phyloP scores from a whole-genome alignment of 2,329 filamentous ascomycete genomes.

The Talaromyces verruculosus region DNA sequence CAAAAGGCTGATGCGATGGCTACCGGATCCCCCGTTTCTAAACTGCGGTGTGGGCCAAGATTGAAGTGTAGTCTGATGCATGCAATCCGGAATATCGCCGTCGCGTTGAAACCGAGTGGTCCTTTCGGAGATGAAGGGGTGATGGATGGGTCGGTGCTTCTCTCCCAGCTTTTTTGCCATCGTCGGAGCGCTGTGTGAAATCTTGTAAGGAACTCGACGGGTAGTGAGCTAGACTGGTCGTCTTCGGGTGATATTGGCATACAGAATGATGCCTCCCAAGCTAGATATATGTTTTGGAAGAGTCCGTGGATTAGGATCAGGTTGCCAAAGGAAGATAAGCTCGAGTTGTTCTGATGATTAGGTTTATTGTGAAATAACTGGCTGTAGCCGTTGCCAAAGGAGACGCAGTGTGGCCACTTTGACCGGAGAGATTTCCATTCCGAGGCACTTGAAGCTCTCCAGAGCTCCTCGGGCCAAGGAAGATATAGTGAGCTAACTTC shows the following conservation, averaged over 20 bases:
- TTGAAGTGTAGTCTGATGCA: slow-evolving; percentile 27
- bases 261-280: slow-evolving; percentile 18
- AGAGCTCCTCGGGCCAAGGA: slow-evolving; percentile 18
- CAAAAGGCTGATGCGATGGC: slow-evolving; percentile 18
- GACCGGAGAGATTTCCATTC: slow-evolving; percentile 16
- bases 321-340: slow-evolving; percentile 15
- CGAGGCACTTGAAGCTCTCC: slow-evolving; percentile 17
- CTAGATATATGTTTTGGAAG: slow-evolving; percentile 17
- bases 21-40: slow-evolving; percentile 21
- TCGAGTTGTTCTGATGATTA: not conserved
- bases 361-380: slow-evolving; percentile 16
- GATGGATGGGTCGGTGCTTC: slow-evolving; percentile 25
- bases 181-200: slow-evolving; percentile 22
- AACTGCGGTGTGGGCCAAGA: slow-evolving; percentile 19
- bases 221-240: slow-evolving; percentile 9
- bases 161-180: slow-evolving; percentile 28
- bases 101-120: slow-evolving; percentile 27
- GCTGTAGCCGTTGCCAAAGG: slow-evolving; percentile 15
- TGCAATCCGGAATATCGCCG: slow-evolving; percentile 27
- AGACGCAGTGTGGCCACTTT: slow-evolving; percentile 15
- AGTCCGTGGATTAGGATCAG: slow-evolving; percentile 15
- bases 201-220: slow-evolving; percentile 14
- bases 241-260: slow-evolving; percentile 10
- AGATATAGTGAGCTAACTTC: slow-evolving; percentile 18
- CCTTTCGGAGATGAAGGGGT: slow-evolving; percentile 26